These are phyloP conservation scores for Botrytis squamosa DNA, from an alignment of 2,329 filamentous ascomycete species.

Conservation along the genomic window DNA sequence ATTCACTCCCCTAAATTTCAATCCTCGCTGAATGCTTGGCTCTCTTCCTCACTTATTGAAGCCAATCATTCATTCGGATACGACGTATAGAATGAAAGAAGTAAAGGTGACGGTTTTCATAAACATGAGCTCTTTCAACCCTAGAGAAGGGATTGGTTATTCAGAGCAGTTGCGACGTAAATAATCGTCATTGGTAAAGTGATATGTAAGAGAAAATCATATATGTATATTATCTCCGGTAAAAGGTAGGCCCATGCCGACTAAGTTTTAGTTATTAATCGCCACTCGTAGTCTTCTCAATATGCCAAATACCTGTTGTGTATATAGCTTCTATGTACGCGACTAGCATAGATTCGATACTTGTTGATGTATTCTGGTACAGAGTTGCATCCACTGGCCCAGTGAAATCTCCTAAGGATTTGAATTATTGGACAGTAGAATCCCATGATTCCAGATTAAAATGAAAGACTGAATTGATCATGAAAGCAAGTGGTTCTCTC, in stretches of 20 bases:
- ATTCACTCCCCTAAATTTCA: neutral
- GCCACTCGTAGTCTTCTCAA: neutral
- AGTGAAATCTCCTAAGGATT: neutral
- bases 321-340: neutral
- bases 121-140: too few species aligned
- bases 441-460: neutral
- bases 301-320: neutral
- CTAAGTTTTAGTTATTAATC: neutral
- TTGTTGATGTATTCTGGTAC: neutral
- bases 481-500: neutral
- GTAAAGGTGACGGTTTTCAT: neutral
- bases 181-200: neutral
- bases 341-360: neutral
- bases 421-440: neutral
- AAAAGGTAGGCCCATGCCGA: neutral
- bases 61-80: neutral
- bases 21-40: neutral
- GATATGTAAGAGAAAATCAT: neutral
- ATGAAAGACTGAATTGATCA: neutral
- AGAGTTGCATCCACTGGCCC: neutral
- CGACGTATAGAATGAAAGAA: neutral
- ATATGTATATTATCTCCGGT: neutral
- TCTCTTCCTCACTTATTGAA: neutral
- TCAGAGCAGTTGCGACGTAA: neutral
- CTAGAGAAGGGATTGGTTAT: neutral